Evolutionary conservation across 2,329 filamentous ascomycete genomes (phyloP), one percentile per base, ranked within the genome.

Genomic region (Salinomyces thailandicus): DNA sequence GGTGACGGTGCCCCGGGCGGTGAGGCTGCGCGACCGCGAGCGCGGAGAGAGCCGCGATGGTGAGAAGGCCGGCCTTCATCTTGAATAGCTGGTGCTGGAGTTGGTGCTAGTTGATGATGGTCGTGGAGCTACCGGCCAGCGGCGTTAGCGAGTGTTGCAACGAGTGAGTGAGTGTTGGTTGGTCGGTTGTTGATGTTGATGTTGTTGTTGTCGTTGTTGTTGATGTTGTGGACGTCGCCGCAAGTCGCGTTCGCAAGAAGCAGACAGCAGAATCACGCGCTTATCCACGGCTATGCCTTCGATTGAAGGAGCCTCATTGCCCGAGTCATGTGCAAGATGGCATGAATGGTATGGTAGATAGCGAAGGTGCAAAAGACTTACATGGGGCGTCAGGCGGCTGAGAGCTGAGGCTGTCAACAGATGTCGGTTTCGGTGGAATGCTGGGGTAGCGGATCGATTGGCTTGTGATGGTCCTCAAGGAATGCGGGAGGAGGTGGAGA

Each of bases 1-100:
- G 48, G 52, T 59, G 51, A 44, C 61, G 50, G 47, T 62, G 49
- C 49, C 57, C 53, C 39, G 42, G 37, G 31, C 38, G 34, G 35
- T 42, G 38, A 30, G 48, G 41, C 36, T 51, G 50, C 13, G 49
- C 50, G 28, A 38, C 42, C 31, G 45, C 46, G 18, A 43, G 40
- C 18, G 46, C 47, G 37, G 48, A 45, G 32, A 54, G 42, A 26
- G 41, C 47, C 37, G 47, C 46, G 31, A 52, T 27, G 31, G 42
- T 45, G 36, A 55, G 35, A 45, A 55, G 45, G 42, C 47, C 48
- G 35, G 51, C 47, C 43, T 54, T 55, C 53, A 57, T 57, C 33
- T 29, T 53, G 17, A 7, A 13, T 30, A n/a, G 27, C 8, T 30
- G 16, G 16, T 36, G 29, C 14, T 18, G 19, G 2, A 30, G 31